Conservation (phyloP, 371 early-diverging fungal genomes). For the Apophysomyces elegans region DNA sequence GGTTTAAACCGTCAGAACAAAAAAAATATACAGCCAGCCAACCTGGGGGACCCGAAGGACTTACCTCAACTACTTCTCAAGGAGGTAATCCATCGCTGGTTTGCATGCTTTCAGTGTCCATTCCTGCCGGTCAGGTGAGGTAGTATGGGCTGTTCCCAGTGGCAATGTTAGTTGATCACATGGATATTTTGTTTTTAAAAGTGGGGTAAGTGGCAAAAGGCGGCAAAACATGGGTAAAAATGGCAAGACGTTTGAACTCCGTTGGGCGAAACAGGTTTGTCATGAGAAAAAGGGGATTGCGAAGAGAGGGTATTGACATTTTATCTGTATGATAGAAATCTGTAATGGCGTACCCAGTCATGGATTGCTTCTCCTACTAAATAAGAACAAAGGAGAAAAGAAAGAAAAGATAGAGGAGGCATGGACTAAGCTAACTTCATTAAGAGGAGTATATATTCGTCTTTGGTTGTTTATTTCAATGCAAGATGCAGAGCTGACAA, state of each 20-base stretch:
- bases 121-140: too few relatives aligned
- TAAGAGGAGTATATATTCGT: not conserved
- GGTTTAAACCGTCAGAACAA: not conserved
- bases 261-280: not conserved
- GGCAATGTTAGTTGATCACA: not conserved
- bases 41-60: too few relatives aligned
- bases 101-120: too few relatives aligned
- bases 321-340: not conserved
- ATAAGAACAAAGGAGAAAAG: not conserved
- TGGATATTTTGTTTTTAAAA: not conserved
- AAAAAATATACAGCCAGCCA: too few relatives aligned
- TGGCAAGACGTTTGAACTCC: not conserved
- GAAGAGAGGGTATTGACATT: not conserved
- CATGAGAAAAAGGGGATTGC: not conserved
- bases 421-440: not conserved
- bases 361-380: too few relatives aligned
- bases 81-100: too few relatives aligned
- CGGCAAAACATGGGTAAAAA: conserved; percentile 14
- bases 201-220: conserved; percentile 12
- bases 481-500: not conserved
- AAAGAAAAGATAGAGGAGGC: not conserved
- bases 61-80: too few relatives aligned
- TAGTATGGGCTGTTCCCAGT: too few relatives aligned
- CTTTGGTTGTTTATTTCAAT: not conserved
- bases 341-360: too few relatives aligned